Base-by-base conservation (phyloP, 306 rosid species). In the Lithocarpus polystachyus region DNA sequence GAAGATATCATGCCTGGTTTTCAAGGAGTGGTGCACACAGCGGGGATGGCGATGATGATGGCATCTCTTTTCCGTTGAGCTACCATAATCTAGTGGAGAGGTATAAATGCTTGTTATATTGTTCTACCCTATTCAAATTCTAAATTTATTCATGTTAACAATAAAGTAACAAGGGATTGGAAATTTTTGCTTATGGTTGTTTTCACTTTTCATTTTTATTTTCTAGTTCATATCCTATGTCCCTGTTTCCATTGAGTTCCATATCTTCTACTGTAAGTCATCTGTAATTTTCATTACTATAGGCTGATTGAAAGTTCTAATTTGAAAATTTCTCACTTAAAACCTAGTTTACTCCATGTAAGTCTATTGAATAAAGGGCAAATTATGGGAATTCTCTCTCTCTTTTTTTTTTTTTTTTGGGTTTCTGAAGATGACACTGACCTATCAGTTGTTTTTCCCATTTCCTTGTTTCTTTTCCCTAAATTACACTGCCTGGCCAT, bases 1-100 rank as follows among this genome's bases (percentile, higher is more conserved):
- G 98, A 88, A 89, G 98, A 82, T 91, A 91, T 87, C 97, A 93
- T 88, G 89, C 97, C 77, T 84, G 92, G 93, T 93, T 79, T 93
- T 93, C 97, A 67, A 87, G 97, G 78, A 87, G 82, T 75, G 88
- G 90, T 28, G 74, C 73, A 28, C 56, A 45, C 33, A 73, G 80
- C 67, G 84, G 78, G 80, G 85, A 82, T 67, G 86, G 65, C 53
- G 79, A 72, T 9, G 94, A 85, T 64, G 88, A 87, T 81, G 93
- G 87, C 82, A 67, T 82, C 73, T 93, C 98, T 61, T 91, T 87
- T 65, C 98, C 93, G 6, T 77, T 91, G 87, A 79, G 82, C 78
- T 93, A 93, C 85, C 76, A 67, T 76, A 75, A 77, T 51, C 80
- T 93, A 79, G 83, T 75, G 73, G 90, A 89, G 78, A 93, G 98